A percentile compares a stretch with the other conserved stretches of the same genome.
These are phyloP conservation scores for Lagenidium sp. DNA, from an alignment of 352 stramenopile species.

Conservation along the genomic window DNA sequence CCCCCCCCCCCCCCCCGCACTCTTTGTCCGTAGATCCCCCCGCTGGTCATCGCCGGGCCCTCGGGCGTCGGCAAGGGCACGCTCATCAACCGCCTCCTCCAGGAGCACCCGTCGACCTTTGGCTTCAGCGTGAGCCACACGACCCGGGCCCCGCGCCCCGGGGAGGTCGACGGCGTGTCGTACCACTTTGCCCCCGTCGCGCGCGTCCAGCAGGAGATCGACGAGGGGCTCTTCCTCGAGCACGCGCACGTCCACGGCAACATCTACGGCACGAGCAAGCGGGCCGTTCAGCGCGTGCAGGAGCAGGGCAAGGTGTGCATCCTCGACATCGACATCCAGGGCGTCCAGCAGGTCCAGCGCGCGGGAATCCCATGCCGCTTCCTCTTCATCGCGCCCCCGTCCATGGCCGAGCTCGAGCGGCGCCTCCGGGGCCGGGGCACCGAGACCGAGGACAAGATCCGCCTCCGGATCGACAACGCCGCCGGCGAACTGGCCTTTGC, in stretches of 20 bases:
- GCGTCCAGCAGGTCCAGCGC: conserved; percentile 91
- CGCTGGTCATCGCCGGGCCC: conserved; percentile 88
- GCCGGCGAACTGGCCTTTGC: conserved; percentile 90
- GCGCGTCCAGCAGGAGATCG: conserved; percentile 91
- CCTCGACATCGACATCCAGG: conserved; percentile 98
- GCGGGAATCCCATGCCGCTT: conserved; percentile 88
- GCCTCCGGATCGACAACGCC: conserved; percentile 90
- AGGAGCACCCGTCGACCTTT: conserved; percentile 81
- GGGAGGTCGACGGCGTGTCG: conserved; percentile 94
- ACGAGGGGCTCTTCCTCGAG: conserved; percentile 94
- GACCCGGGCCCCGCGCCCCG: conserved; percentile 88
- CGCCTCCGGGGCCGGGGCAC: conserved; percentile 92
- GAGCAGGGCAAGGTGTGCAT: conserved; percentile 95
- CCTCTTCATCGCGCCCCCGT: conserved; percentile 95
- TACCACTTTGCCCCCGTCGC: conserved; percentile 97
- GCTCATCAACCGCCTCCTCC: conserved; percentile 90
- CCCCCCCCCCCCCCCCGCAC: too few relatives aligned
- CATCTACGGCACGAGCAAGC: conserved; percentile 95
- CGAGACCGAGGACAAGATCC: conserved; percentile 95
- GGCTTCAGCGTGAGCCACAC: conserved; percentile 98
- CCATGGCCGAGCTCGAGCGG: conserved; percentile 91
- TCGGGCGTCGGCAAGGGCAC: conserved; percentile 94
- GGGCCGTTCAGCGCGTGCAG: conserved; percentile 88
- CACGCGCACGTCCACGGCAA: conserved; percentile 97
- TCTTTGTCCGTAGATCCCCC: conserved; percentile 51